phyloP scores from a whole-genome alignment of 139 green algal species.

The Zygnema circumcarinatum region DNA sequence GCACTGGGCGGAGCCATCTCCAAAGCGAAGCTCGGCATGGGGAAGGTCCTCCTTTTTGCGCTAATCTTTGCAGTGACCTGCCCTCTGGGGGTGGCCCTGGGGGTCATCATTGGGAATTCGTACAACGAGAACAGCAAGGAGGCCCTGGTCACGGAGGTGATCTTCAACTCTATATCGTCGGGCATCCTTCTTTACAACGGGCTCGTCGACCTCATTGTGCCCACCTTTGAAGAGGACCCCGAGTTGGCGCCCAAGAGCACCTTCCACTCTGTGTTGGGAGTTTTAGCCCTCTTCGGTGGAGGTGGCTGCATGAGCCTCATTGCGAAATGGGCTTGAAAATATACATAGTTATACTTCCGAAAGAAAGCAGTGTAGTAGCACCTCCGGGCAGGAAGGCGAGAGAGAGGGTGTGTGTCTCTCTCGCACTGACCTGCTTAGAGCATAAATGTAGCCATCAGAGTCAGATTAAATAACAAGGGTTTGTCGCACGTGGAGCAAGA shows the following conservation, averaged over 20 bases:
- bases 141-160: constrained; percentile 34
- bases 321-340: constrained; percentile 33
- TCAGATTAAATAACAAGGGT: too few relatives aligned
- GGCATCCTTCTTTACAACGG: constrained; percentile 60
- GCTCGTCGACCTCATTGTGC: constrained; percentile 51
- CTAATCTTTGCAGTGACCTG: constrained; percentile 29
- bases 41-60: constrained; percentile 2
- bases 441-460: too few relatives aligned
- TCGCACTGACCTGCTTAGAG: too few relatives aligned
- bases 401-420: too few relatives aligned
- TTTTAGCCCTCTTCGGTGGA: constrained; percentile 7
- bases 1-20: constrained; percentile 51
- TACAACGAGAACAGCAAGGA: constrained; percentile 22
- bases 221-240: constrained; percentile 29
- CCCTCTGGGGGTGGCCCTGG: constrained; percentile 32
- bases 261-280: background rate
- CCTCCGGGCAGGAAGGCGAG: too few relatives aligned
- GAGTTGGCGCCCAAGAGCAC: background rate
- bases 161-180: constrained; percentile 44
- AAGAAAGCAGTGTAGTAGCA: too few relatives aligned
- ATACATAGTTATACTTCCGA: too few relatives aligned
- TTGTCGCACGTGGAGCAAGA: too few relatives aligned
- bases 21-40: background rate
- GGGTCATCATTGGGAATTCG: background rate
- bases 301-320: constrained; percentile 16